These are phyloP conservation scores for Aphanoascus verrucosus DNA, from an alignment of 2,329 filamentous ascomycete genomes.

Conservation along the genomic window DNA sequence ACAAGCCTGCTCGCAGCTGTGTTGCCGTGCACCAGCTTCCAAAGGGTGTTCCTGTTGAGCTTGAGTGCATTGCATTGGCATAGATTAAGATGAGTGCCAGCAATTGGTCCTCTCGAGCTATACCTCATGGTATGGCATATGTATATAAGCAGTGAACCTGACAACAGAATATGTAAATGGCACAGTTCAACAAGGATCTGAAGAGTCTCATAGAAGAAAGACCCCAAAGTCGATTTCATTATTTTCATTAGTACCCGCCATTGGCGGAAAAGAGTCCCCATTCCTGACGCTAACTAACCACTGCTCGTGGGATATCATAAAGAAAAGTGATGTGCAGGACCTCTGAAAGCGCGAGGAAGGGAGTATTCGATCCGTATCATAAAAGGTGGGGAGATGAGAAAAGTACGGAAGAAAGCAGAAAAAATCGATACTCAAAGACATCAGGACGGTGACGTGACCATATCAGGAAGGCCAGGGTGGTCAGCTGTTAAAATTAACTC, in stretches of 20 bases:
- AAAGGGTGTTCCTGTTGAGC: constrained; percentile 54
- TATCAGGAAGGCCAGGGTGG: too few species aligned
- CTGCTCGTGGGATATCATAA: constrained; percentile 5
- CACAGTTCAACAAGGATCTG: not conserved
- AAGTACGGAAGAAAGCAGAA: too few species aligned
- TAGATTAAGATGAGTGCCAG: constrained; percentile 18
- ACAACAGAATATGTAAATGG: not conserved
- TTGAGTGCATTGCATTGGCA: constrained; percentile 52
- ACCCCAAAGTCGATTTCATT: constrained; percentile 1
- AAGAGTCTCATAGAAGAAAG: not conserved
- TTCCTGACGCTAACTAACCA: not conserved
- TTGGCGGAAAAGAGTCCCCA: not conserved
- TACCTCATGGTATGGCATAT: not conserved
- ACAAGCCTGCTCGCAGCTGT: constrained; percentile 54
- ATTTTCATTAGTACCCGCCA: not conserved
- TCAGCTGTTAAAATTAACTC: too few species aligned
- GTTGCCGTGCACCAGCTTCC: constrained; percentile 54
- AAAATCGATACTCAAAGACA: too few species aligned
- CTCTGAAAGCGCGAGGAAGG: not conserved
- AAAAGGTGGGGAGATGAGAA: not conserved
- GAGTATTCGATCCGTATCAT: not conserved
- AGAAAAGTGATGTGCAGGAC: not conserved
- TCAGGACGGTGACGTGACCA: too few species aligned
- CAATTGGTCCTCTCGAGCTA: not conserved
- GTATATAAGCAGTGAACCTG: not conserved